Percentiles rank a stretch among this genome's conserved stretches.
These are phyloP conservation scores for Gautieria morchelliformis DNA, from an alignment of 768 basidiomycete genomes.

Conservation along the genomic window DNA sequence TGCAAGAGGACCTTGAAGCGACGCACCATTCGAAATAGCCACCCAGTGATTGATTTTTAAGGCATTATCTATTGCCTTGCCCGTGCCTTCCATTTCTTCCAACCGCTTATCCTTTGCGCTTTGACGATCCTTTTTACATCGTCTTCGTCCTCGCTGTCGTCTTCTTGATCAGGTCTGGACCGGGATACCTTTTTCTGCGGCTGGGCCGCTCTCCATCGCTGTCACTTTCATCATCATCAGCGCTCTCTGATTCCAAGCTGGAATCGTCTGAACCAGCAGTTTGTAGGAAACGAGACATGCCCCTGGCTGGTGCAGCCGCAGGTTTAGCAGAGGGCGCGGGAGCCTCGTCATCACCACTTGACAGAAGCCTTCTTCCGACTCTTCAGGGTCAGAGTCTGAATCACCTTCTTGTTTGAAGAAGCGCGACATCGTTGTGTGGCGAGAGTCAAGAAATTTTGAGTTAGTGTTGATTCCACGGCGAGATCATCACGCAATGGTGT, in stretches of 20 bases:
- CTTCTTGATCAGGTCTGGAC: constrained; percentile 31
- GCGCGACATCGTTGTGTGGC: constrained; percentile 53
- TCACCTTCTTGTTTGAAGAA: constrained; percentile 84
- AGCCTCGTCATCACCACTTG: constrained; percentile 66
- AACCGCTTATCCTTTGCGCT: constrained; percentile 88
- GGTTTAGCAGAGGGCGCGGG: constrained; percentile 35
- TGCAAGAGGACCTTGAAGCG: constrained; percentile 4
- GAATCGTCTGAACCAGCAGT: constrained; percentile 42
- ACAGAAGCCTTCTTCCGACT: constrained; percentile 49
- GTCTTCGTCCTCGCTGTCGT: constrained; percentile 55
- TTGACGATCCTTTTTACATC: constrained; percentile 58
- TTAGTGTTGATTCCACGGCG: no score
- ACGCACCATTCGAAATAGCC: constrained; percentile 75
- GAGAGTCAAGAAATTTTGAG: not conserved
- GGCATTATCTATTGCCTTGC: constrained; percentile 88
- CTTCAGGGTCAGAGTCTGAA: constrained; percentile 65
- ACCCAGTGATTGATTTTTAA: constrained; percentile 97
- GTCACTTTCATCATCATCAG: constrained; percentile 47
- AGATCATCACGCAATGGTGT: no score
- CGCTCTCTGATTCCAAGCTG: constrained; percentile 43
- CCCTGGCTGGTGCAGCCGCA: constrained; percentile 34
- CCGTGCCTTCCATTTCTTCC: constrained; percentile 91
- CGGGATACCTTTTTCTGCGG: constrained; percentile 28
- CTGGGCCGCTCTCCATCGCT: constrained; percentile 29
- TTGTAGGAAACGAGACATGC: constrained; percentile 71